phyloP scores from a whole-genome alignment of 768 basidiomycete species.

The Mycena pura region DNA sequence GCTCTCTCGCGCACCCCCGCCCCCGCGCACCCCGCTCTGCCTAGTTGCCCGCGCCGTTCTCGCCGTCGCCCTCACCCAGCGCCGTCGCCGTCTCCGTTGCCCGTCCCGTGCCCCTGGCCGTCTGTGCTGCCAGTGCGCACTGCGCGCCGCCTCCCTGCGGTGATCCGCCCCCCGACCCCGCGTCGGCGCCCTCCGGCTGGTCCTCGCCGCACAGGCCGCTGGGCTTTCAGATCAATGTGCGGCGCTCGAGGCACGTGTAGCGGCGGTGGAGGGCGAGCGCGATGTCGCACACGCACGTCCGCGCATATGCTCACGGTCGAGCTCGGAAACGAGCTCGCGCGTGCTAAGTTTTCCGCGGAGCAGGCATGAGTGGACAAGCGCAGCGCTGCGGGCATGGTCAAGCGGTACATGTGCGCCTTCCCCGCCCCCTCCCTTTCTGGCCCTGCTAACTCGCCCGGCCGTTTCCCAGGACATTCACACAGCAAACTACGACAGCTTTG shows the following conservation, averaged over 20 bases:
- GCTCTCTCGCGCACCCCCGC: no score
- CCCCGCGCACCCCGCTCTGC: no score
- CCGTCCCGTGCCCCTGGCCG: no score
- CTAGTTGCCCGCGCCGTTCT: no score
- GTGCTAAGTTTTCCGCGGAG: conserved; percentile 58
- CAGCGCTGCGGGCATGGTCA: conserved; percentile 84
- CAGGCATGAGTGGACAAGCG: conserved; percentile 66
- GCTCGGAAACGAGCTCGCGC: conserved; percentile 53
- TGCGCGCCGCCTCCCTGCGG: no score
- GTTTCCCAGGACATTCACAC: conserved; percentile 77
- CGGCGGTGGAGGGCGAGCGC: conserved; percentile 51
- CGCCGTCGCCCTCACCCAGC: no score
- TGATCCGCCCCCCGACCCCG: no score
- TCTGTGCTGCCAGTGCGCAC: no score
- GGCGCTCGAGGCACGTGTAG: conserved; percentile 49
- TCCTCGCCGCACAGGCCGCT: conserved; percentile 40
- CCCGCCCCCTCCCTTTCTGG: neutral
- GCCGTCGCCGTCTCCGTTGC: no score
- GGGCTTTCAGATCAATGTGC: conserved; percentile 59
- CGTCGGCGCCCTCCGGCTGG: no score
- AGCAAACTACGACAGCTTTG: conserved; percentile 70
- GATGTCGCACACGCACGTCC: conserved; percentile 47
- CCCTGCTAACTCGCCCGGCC: neutral
- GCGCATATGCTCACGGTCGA: conserved; percentile 51
- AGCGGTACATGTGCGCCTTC: conserved; percentile 77